Percentiles rank a stretch among this genome's conserved stretches.
phyloP scores from a whole-genome alignment of 129 eudicot species.

The Chrysanthemum seticuspe region DNA sequence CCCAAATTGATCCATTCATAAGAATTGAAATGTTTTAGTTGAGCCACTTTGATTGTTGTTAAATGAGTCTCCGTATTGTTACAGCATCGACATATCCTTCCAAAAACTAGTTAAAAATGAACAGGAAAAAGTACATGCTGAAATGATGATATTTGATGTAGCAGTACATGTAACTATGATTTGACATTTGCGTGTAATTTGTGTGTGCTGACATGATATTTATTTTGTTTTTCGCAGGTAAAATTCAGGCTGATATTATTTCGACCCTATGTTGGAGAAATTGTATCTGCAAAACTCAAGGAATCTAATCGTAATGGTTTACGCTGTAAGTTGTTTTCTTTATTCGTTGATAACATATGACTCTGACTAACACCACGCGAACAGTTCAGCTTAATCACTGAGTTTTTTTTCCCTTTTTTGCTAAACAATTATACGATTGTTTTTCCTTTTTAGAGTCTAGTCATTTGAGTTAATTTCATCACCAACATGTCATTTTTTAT shows the following conservation, averaged over 20 bases:
- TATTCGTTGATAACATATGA: neutral
- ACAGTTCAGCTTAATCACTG: neutral
- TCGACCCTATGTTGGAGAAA: slow-evolving; percentile 83
- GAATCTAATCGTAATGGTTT: slow-evolving; percentile 67
- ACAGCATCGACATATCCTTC: too few relatives aligned
- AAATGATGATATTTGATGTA: too few relatives aligned
- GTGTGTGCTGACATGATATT: slow-evolving; percentile 7
- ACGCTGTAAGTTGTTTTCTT: slow-evolving; percentile 48
- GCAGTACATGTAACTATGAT: neutral
- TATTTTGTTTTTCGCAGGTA: slow-evolving; percentile 53
- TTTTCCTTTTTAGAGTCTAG: too few relatives aligned
- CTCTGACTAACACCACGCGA: neutral
- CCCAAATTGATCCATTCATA: too few relatives aligned
- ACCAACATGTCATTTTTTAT: too few relatives aligned
- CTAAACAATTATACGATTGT: too few relatives aligned
- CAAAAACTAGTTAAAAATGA: too few relatives aligned
- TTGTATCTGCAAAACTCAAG: slow-evolving; percentile 64
- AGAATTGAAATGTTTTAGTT: too few relatives aligned
- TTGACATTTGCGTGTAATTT: neutral
- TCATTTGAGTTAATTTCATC: too few relatives aligned
- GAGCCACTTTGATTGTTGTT: too few relatives aligned
- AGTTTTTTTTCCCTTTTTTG: neutral
- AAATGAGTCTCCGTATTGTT: too few relatives aligned
- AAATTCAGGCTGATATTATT: slow-evolving; percentile 75
- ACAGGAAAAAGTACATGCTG: too few relatives aligned